phyloP scores from a whole-genome alignment of 2,329 filamentous ascomycete species.

The Curvularia verruculosa region DNA sequence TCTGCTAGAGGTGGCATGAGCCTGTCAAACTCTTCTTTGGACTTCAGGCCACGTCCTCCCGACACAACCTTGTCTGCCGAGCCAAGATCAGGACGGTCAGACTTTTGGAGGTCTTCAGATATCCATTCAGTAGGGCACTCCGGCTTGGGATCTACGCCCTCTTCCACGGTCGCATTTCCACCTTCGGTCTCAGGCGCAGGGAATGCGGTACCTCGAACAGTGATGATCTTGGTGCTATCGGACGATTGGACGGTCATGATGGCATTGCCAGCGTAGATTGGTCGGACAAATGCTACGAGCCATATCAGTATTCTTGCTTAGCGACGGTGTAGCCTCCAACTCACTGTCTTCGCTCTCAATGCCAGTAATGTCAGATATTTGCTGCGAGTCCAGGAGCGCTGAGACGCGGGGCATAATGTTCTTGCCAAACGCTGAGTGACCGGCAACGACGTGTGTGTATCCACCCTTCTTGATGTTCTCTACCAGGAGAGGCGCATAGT shows the following conservation, averaged over 20 bases:
- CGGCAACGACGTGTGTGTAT: conserved; percentile 89
- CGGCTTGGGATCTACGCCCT: conserved; percentile 82
- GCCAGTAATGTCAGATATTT: conserved; percentile 87
- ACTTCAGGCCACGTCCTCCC: conserved; percentile 92
- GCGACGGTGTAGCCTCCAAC: conserved; percentile 31
- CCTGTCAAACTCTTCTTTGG: conserved; percentile 95
- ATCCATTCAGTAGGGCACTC: conserved; percentile 83
- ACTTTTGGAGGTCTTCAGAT: conserved; percentile 90
- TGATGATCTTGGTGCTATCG: conserved; percentile 86
- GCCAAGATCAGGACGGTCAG: conserved; percentile 88
- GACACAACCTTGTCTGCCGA: conserved; percentile 92
- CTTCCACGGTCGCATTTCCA: conserved; percentile 77
- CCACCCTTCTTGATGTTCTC: conserved; percentile 97
- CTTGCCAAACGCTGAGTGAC: conserved; percentile 96
- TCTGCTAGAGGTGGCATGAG: conserved; percentile 93
- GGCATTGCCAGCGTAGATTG: conserved; percentile 97
- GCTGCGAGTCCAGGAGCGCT: conserved; percentile 88
- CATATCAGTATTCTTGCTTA: conserved; percentile 7
- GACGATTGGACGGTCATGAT: conserved; percentile 93
- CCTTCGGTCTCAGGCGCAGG: conserved; percentile 72
- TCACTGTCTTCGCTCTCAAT: conserved; percentile 85
- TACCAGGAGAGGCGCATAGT: conserved; percentile 87
- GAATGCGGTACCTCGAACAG: conserved; percentile 92
- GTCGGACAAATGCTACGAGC: conserved; percentile 77
- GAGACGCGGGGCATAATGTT: conserved; percentile 89